phyloP scores from a whole-genome alignment of 305 asterid genomes.

The Solanum hybrid region DNA sequence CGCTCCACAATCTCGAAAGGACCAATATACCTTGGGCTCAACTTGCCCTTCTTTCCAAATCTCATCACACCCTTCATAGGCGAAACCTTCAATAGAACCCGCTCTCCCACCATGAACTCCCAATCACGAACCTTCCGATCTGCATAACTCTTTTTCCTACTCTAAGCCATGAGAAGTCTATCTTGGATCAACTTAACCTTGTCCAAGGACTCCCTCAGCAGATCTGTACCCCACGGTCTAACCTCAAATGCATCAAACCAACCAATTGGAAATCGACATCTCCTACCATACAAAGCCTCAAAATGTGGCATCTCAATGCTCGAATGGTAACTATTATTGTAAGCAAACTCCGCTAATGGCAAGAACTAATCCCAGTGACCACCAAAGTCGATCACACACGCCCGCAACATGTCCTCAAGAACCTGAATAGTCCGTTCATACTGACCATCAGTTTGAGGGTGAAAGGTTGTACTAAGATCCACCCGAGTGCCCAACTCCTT shows the following conservation, averaged over 20 bases:
- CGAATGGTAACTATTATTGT: not conserved
- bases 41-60: not conserved
- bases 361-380: not conserved
- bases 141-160: not conserved
- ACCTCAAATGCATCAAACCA: not conserved
- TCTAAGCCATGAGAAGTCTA: not conserved
- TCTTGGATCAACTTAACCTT: not conserved
- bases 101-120: not conserved
- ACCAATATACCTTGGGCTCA: not conserved
- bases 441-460: not conserved
- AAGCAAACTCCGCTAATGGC: not conserved
- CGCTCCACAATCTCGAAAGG: not conserved
- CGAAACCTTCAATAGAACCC: not conserved
- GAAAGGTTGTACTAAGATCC: not conserved
- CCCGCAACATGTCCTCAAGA: not conserved
- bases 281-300: not conserved
- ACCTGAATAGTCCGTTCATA: not conserved
- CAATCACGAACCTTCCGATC: not conserved
- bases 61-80: not conserved
- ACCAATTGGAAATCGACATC: not conserved
- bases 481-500: not conserved
- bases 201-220: not conserved
- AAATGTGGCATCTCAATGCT: not conserved
- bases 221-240: not conserved
- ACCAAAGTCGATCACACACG: not conserved